Evolutionary conservation across 2,329 filamentous ascomycete genomes (phyloP), one percentile per base, ranked within the genome.

Genomic region (Rhinocladiella similis): DNA sequence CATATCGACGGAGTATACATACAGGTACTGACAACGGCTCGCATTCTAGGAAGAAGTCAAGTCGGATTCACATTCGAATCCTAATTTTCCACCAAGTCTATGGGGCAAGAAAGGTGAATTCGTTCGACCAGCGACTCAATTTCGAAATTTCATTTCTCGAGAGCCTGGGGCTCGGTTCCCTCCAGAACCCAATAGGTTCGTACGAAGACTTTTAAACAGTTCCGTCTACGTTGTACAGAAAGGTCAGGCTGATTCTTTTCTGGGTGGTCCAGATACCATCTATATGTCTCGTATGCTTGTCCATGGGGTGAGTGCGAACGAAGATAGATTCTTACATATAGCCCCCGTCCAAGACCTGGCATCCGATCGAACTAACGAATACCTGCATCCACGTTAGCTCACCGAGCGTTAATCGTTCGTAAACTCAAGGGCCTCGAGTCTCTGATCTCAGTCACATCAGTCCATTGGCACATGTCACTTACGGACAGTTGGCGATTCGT

Each of bases 281-380:
- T 97, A 66, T 97, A 93, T 70, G 87, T 96, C 63, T 92, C 88
- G 67, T 96, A 96, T 73, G 92, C 92, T 5, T 96, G 91, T 73
- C 92, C 92, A 3, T 97, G 91, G 91, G 86, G 79, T 80, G 66
- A 56, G 73, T 68, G 9, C 19, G n/a, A 42, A 14, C n/a, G 9
- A 3, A 18, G 10, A 16, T 16, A 18, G 13, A 42, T 42, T 12
- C 9, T 25, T 4, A 25, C 22, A 25, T 25, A 25, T 7, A 25
- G 7, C n/a, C n/a, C 22, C 4, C 4, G 22, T 25, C 22, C 22
- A 4, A 33, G 10, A 33, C 3, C 10, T 7, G 29, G 10, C 10
- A 33, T 33, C 29, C 6, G 29, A 33, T 7, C 5, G 29, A 27
- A 33, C 29, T 33, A 12, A 33, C 29, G 6, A 12, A 9, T 33